Evolutionary conservation across 1,284 basidiomycete genomes (phyloP).

Genomic region (Austroboletus novae-zelandiae): DNA sequence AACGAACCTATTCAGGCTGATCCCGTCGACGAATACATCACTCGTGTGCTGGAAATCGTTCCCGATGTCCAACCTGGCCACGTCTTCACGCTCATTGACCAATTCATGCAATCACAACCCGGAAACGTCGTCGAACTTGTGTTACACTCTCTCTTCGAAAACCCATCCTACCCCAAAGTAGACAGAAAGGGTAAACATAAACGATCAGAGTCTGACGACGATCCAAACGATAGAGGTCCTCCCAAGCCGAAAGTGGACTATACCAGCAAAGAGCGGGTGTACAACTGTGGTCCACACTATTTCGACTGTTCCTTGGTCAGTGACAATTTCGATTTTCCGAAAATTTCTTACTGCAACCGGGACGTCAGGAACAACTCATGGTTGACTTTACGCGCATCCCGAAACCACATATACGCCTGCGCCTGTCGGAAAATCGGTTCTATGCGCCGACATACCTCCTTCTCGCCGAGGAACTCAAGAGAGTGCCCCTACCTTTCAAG

Average conservation of each 20-base stretch:
- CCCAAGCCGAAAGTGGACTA: constrained; percentile 46
- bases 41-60: constrained; percentile 61
- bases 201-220: constrained; percentile 29
- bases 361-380: constrained; percentile 48
- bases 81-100: constrained; percentile 43
- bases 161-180: constrained; percentile 57
- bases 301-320: constrained; percentile 49
- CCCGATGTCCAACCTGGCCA: constrained; percentile 63
- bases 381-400: constrained; percentile 59
- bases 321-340: constrained; percentile 1
- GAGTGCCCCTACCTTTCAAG: constrained; percentile 38
- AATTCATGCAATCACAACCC: constrained; percentile 33
- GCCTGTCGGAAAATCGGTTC: constrained; percentile 41
- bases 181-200: constrained; percentile 57
- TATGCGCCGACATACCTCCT: constrained; percentile 61
- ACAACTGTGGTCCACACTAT: constrained; percentile 45
- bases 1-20: constrained; percentile 3
- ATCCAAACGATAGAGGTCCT: constrained; percentile 13
- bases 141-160: constrained; percentile 59
- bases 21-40: constrained; percentile 29
- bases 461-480: constrained; percentile 39
- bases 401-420: constrained; percentile 45
- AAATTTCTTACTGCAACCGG: not conserved
- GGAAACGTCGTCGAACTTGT: constrained; percentile 49
- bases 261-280: constrained; percentile 40